Conservation (phyloP, 2,329 filamentous ascomycete genomes). For the Fusarium austroafricanum region DNA sequence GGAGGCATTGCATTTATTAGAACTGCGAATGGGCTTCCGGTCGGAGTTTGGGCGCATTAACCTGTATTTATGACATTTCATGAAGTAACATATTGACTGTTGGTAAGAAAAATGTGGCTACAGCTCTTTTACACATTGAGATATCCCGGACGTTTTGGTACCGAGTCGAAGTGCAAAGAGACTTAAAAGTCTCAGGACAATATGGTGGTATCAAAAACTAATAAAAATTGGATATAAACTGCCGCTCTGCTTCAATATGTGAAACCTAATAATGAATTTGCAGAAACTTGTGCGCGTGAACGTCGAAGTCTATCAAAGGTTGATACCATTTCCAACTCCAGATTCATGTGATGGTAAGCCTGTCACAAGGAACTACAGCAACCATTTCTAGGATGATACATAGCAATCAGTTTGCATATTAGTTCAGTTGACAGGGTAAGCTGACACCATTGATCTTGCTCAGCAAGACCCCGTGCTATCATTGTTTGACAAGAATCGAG, state of each 20-base stretch:
- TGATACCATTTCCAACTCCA: neutral
- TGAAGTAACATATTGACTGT: neutral
- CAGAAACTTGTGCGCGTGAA: neutral
- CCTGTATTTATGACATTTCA: neutral
- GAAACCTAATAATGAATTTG: neutral
- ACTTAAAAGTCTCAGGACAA: neutral
- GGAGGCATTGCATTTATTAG: slow-evolving; percentile 35
- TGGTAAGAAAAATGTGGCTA: neutral
- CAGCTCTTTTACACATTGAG: slow-evolving; percentile 3
- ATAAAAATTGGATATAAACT: slow-evolving; percentile 6
- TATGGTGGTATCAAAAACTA: slow-evolving; percentile 1
- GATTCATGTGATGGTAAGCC: neutral
- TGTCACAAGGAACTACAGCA: neutral
- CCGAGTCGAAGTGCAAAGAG: neutral
- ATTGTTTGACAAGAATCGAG: slow-evolving; percentile 32
- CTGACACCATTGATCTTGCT: slow-evolving; percentile 18
- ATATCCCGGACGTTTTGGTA: slow-evolving; percentile 8
- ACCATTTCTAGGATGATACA: neutral
- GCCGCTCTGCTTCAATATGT: neutral
- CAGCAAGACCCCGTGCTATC: slow-evolving; percentile 31
- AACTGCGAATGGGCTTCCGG: slow-evolving; percentile 23
- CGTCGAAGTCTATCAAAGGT: neutral
- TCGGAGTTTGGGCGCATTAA: slow-evolving; percentile 11
- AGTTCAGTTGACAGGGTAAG: slow-evolving; percentile 13
- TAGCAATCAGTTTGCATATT: neutral